Percentiles rank a stretch among this genome's conserved stretches.
phyloP scores from a whole-genome alignment of 495 filamentous ascomycete genomes.

The Trichoderma virens region DNA sequence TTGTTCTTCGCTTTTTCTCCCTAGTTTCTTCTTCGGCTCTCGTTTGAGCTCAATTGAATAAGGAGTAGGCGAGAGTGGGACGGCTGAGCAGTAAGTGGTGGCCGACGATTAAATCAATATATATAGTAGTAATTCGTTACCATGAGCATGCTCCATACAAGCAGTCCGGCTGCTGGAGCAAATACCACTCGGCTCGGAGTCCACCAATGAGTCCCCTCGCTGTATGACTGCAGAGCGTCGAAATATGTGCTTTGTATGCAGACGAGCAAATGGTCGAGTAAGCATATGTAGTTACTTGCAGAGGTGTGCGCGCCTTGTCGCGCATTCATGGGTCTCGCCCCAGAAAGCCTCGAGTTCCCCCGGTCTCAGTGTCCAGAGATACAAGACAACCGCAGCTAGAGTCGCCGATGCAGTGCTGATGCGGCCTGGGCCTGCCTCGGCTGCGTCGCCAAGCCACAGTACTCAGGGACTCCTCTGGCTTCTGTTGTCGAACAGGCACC shows the following conservation, averaged over 20 bases:
- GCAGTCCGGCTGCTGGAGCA: background rate
- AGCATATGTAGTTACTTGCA: background rate
- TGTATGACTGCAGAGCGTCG: background rate
- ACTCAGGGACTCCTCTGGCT: background rate
- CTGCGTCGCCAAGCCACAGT: too few relatives aligned
- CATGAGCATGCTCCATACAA: background rate
- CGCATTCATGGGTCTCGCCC: background rate
- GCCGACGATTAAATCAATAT: too few relatives aligned
- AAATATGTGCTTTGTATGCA: background rate
- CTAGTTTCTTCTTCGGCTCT: too few relatives aligned
- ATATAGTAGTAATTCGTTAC: background rate
- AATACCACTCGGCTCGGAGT: background rate
- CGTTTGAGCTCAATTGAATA: too few relatives aligned
- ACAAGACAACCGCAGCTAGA: background rate
- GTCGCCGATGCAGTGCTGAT: too few relatives aligned
- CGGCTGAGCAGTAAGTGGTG: too few relatives aligned
- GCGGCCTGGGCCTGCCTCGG: too few relatives aligned
- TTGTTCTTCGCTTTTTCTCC: too few relatives aligned
- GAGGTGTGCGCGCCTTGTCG: background rate
- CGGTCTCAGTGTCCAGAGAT: background rate
- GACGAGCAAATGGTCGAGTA: background rate
- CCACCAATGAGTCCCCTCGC: background rate
- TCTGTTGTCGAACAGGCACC: background rate
- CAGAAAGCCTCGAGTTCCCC: background rate
- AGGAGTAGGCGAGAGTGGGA: too few relatives aligned